phyloP scores from a whole-genome alignment of 1,284 basidiomycete species.

The Cryptococcus floricola region DNA sequence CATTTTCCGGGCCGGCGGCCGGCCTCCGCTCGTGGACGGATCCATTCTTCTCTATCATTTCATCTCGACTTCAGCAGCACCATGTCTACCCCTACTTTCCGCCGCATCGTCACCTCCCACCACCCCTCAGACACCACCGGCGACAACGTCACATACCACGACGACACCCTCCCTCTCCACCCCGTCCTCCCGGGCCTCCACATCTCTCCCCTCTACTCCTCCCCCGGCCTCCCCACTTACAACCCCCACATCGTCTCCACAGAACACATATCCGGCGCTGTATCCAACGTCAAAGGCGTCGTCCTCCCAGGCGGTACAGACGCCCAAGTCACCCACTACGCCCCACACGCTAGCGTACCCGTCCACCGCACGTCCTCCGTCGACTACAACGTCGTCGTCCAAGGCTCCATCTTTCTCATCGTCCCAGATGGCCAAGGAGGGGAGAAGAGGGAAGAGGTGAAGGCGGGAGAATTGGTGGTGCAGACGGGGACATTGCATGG shows the following conservation, averaged over 20 bases:
- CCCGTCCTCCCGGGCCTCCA: conserved; percentile 27
- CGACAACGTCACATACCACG: conserved; percentile 23
- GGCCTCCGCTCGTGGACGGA: too few species aligned
- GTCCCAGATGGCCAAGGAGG: conserved; percentile 29
- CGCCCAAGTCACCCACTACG: conserved; percentile 40
- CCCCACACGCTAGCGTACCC: conserved; percentile 28
- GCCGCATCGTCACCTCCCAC: conserved; percentile 41
- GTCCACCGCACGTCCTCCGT: conserved; percentile 44
- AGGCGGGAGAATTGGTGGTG: conserved; percentile 42
- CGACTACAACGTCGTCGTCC: conserved; percentile 44
- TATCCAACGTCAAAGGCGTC: conserved; percentile 20
- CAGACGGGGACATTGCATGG: conserved; percentile 48
- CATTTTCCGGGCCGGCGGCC: too few species aligned
- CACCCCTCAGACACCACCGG: conserved; percentile 18
- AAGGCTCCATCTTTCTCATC: conserved; percentile 33
- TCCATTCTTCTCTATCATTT: too few species aligned
- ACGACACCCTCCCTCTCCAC: conserved; percentile 20
- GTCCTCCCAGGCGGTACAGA: conserved; percentile 37
- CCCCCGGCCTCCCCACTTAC: conserved; percentile 22
- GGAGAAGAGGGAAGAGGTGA: conserved; percentile 29
- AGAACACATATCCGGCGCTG: conserved; percentile 17
- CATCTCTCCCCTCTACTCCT: conserved; percentile 34
- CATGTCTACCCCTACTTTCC: conserved; percentile 9
- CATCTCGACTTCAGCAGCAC: background rate
- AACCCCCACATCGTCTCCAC: conserved; percentile 21